These are phyloP conservation scores for Chrysanthemum makinoi DNA, from an alignment of 129 eudicot genomes.

Conservation along the genomic window DNA sequence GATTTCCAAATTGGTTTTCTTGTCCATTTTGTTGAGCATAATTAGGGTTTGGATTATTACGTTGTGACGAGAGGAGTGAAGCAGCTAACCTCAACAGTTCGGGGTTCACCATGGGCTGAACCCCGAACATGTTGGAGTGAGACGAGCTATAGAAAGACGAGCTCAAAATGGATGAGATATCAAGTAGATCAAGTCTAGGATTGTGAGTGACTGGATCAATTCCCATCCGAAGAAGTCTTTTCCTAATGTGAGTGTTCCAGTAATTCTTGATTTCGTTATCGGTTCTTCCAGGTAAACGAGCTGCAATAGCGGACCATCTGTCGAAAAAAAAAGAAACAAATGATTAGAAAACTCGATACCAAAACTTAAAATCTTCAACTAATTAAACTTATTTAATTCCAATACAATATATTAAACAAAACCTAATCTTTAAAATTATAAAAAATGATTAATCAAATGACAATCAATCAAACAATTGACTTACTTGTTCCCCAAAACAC, in stretches of 20 bases:
- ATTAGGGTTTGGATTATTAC: conserved; percentile 28
- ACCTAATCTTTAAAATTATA: background rate
- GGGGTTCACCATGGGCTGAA: conserved; percentile 56
- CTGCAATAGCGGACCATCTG: conserved; percentile 88
- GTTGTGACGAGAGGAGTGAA: conserved; percentile 57
- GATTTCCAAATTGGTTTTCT: conserved; percentile 24
- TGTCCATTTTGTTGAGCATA: conserved; percentile 37
- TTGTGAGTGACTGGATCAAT: conserved; percentile 80
- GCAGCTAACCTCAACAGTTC: conserved; percentile 60
- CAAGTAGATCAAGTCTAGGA: conserved; percentile 69
- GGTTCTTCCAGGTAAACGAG: conserved; percentile 87
- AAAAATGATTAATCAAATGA: conserved; percentile 7
- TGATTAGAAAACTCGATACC: conserved; percentile 13
- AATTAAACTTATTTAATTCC: background rate
- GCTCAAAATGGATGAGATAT: conserved; percentile 59
- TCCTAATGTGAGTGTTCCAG: conserved; percentile 85
- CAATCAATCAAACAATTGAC: conserved; percentile 25
- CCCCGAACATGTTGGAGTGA: conserved; percentile 42
- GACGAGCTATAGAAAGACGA: conserved; percentile 41
- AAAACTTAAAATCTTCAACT: conserved; percentile 4
- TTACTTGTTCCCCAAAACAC: conserved; percentile 88
- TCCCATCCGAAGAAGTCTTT: conserved; percentile 80
- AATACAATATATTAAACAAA: conserved; percentile 6
- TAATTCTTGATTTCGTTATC: conserved; percentile 88
- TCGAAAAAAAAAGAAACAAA: background rate